A percentile compares a stretch with the other conserved stretches of the same genome.
These are phyloP conservation scores for Pleoardoris graminearum DNA, from an alignment of 2,329 filamentous ascomycete species.

Conservation along the genomic window DNA sequence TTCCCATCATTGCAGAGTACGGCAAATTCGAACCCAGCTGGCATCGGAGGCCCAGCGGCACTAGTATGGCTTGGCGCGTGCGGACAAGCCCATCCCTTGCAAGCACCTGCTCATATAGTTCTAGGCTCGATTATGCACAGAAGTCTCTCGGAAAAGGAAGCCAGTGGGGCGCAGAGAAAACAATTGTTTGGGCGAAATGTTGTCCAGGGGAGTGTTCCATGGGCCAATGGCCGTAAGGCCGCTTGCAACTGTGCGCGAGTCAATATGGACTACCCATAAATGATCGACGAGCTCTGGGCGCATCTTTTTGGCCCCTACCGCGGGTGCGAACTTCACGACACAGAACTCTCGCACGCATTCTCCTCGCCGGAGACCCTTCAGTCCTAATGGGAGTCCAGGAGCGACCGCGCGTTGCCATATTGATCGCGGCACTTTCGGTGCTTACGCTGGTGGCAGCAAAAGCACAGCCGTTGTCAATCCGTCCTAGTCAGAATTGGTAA, in stretches of 20 bases:
- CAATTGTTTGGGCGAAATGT: background rate
- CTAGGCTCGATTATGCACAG: background rate
- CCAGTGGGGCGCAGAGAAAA: background rate
- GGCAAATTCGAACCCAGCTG: background rate
- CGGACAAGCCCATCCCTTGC: background rate
- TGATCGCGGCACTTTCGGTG: background rate
- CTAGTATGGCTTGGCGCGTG: background rate
- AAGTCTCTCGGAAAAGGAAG: background rate
- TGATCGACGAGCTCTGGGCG: slow-evolving; percentile 1
- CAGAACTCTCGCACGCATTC: no score
- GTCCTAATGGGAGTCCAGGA: background rate
- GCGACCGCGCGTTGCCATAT: background rate
- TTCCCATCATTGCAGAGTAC: background rate
- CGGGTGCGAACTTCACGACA: background rate
- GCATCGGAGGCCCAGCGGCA: background rate
- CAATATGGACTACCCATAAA: background rate
- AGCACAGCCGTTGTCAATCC: background rate
- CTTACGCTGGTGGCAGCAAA: background rate
- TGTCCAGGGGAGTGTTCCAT: background rate
- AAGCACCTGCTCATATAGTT: background rate
- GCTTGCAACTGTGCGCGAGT: background rate
- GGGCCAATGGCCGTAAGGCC: background rate
- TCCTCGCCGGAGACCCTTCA: no score
- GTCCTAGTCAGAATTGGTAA: slow-evolving; percentile 5
- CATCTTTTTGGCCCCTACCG: background rate